phyloP scores from a whole-genome alignment of 148 eudicot genomes.

The Vaccinium vitisidaea region DNA sequence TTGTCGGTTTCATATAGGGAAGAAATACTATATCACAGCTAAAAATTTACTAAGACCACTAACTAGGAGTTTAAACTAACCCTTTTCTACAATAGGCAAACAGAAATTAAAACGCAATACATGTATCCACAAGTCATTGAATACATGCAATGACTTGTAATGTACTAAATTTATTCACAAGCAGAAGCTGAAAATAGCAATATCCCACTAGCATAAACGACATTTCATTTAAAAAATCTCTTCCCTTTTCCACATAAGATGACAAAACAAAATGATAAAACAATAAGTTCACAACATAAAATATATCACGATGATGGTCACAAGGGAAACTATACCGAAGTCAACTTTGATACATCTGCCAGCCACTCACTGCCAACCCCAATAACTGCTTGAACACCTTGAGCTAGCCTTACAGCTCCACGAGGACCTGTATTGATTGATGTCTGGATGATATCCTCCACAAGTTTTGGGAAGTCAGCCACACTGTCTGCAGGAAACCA shows the following conservation, averaged over 20 bases:
- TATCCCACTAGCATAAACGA: background rate
- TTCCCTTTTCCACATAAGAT: background rate
- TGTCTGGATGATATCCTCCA: conserved; percentile 91
- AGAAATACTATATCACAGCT: background rate
- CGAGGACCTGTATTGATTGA: conserved; percentile 94
- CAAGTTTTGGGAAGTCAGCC: conserved; percentile 72
- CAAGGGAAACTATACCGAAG: background rate
- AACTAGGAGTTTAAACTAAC: background rate
- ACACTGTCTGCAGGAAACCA: conserved; percentile 56
- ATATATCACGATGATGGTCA: background rate
- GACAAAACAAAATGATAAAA: background rate
- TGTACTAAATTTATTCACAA: background rate
- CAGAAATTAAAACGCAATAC: background rate
- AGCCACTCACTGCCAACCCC: conserved; percentile 99
- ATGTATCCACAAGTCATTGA: background rate
- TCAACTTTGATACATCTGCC: conserved; percentile 78
- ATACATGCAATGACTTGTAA: background rate
- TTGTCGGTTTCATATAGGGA: background rate
- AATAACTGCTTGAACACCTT: conserved; percentile 90
- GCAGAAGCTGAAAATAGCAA: background rate
- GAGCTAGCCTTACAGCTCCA: conserved; percentile 86
- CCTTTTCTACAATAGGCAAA: background rate
- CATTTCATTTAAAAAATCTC: background rate
- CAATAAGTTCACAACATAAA: background rate
- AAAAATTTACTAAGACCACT: background rate